These are phyloP conservation scores for Pichia kluyveri DNA, from an alignment of 805 yeast species.

Conservation along the genomic window DNA sequence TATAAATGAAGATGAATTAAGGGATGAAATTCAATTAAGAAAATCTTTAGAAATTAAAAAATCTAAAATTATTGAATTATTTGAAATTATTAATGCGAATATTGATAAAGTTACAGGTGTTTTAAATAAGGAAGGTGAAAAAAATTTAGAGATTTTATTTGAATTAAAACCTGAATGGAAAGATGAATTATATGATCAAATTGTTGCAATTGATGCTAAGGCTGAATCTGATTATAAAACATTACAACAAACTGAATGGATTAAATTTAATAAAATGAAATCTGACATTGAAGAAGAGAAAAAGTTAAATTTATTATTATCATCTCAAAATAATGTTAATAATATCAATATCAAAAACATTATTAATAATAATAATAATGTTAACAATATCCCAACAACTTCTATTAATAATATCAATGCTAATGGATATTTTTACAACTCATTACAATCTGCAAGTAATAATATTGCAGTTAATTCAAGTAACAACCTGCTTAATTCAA, in stretches of 20 bases:
- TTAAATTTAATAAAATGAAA: constrained; percentile 20
- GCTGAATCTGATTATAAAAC: constrained; percentile 33
- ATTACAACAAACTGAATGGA: constrained; percentile 28
- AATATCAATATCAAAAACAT: constrained; percentile 16
- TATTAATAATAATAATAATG: too few species aligned
- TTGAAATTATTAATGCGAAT: constrained; percentile 15
- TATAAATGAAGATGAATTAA: constrained; percentile 26
- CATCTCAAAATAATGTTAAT: background rate
- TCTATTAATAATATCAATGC: constrained; percentile 11
- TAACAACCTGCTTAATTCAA: constrained; percentile 3
- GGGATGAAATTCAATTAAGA: constrained; percentile 18
- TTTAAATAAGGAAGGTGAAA: constrained; percentile 20
- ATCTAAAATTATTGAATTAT: constrained; percentile 16
- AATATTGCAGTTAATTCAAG: background rate
- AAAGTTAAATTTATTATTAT: background rate
- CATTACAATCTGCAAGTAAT: background rate
- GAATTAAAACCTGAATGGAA: constrained; percentile 25
- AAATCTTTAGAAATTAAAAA: constrained; percentile 20
- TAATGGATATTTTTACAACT: constrained; percentile 4
- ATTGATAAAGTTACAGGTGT: constrained; percentile 24
- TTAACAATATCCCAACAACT: constrained; percentile 17
- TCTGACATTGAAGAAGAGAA: constrained; percentile 15
- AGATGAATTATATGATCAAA: constrained; percentile 20
- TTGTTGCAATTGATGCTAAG: constrained; percentile 24
- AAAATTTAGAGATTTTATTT: constrained; percentile 15